Evolutionary conservation across 345 rosid genomes (phyloP), one percentile per base, ranked within the genome.

Genomic region (Melaleuca alternifolia): DNA sequence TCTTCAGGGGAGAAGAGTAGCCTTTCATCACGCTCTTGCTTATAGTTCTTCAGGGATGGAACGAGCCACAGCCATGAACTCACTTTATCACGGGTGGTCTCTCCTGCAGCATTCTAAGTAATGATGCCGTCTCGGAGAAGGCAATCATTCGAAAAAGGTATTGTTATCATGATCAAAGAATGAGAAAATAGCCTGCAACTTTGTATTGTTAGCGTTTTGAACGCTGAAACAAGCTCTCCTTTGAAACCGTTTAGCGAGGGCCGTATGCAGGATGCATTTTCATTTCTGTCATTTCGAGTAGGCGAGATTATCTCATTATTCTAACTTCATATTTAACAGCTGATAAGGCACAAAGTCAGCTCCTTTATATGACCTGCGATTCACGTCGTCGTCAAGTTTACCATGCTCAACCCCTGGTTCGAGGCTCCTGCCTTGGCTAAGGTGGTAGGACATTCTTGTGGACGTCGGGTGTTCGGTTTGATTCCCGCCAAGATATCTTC

Each of bases 211-310:
- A 33, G 81, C 81, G 37, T 71, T 71, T 37, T 18, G 79, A 71
- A 41, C 8, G 37, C 37, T 3, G 37, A 30, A 30, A 62, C 21
- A 7, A 2, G 76, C 30, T 62, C 76, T 62, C 10, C 23, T 15
- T 30, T 3, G 77, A 65, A 16, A 65, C 77, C 16, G 3, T 30
- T 65, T 14, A 62, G 44, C 76, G 76, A 18, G 77, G 77, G 44
- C 44, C 21, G 77, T 15, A 30, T 7, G 77, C 44, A 65, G 37
- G 8, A 7, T 30, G 2, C 77, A 30, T 65, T 30, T 62, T 62
- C 44, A 30, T 21, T 0, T 16, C 1, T 0, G 76, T 7, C 44
- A 0, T 62, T 15, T 30, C 5, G 16, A 30, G 76, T 13, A 41
- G 10, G 10, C 7, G 44, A 62, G 44, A 62, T 30, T 3, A 30